Conservation (phyloP, 2,329 filamentous ascomycete species). For the Cladosporium sp. region DNA sequence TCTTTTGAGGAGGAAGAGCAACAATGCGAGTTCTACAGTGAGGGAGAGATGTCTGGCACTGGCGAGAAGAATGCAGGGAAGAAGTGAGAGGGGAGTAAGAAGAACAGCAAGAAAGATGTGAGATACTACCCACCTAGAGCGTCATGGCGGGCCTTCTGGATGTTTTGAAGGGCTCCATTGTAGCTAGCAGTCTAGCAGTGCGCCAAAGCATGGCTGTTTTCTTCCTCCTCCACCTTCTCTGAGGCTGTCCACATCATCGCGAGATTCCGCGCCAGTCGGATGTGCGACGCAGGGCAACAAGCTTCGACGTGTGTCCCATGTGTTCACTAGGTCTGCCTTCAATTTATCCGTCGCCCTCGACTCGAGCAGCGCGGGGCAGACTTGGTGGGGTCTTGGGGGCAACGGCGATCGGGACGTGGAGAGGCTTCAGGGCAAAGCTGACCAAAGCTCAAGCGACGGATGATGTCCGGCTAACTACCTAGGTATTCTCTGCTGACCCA, state of each 20-base stretch:
- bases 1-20: neutral
- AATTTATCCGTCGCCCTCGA: constrained; percentile 9
- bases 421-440: neutral
- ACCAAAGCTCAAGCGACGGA: neutral
- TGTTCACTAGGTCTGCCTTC: neutral
- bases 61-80: neutral
- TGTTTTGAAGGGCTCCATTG: constrained; percentile 2
- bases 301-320: neutral
- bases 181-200: neutral
- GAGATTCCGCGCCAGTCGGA: constrained; percentile 15
- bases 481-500: no score
- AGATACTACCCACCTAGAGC: neutral
- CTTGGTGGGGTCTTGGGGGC: neutral
- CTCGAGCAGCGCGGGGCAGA: constrained; percentile 9
- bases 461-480: neutral
- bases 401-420: constrained; percentile 11
- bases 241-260: neutral
- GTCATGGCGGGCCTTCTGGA: neutral
- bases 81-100: neutral
- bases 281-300: constrained; percentile 13
- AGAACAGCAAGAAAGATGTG: neutral
- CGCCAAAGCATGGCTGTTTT: constrained; percentile 13
- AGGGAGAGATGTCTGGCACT: neutral
- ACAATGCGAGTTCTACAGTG: neutral
- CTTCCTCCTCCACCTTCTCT: neutral